These are phyloP conservation scores for Daldinia caldariorum DNA, from an alignment of 495 filamentous ascomycete genomes.

Conservation along the genomic window DNA sequence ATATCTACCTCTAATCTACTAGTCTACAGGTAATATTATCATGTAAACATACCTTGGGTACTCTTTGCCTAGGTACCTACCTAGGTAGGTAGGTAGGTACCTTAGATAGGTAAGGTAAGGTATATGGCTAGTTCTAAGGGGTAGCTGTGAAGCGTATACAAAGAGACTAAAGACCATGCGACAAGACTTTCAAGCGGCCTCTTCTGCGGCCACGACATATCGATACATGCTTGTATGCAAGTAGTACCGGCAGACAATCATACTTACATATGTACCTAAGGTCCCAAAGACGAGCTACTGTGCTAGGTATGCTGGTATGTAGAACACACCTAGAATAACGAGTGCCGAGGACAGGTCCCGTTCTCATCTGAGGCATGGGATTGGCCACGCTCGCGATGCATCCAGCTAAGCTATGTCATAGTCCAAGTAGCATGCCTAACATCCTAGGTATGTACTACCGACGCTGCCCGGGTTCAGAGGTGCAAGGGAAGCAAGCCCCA, in stretches of 20 bases:
- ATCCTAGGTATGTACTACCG: not conserved
- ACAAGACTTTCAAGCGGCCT: conserved; percentile 32
- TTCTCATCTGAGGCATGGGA: conserved; percentile 2
- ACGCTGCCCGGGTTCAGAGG: too few relatives aligned
- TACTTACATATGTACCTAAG: conserved; percentile 17
- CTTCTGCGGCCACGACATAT: conserved; percentile 19
- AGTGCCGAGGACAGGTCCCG: conserved; percentile 3
- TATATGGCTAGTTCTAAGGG: too few relatives aligned
- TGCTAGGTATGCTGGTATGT: too few relatives aligned
- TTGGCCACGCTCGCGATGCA: conserved; percentile 2
- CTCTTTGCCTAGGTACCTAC: too few relatives aligned
- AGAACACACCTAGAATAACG: conserved; percentile 1
- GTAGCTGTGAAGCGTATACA: not conserved
- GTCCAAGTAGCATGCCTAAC: conserved; percentile 2
- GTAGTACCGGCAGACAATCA: conserved; percentile 25
- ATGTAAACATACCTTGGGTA: too few relatives aligned
- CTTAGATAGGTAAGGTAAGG: too few relatives aligned
- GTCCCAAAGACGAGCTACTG: not conserved
- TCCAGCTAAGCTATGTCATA: conserved; percentile 8
- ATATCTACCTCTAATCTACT: not conserved
- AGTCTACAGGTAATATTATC: too few relatives aligned
- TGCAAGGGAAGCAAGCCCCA: not conserved
- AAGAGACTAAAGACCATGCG: conserved; percentile 18
- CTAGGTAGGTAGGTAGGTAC: too few relatives aligned
- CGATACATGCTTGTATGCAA: conserved; percentile 7